Conservation (phyloP, 169 alveolate genomes). For the Eimeria falciformis region DNA sequence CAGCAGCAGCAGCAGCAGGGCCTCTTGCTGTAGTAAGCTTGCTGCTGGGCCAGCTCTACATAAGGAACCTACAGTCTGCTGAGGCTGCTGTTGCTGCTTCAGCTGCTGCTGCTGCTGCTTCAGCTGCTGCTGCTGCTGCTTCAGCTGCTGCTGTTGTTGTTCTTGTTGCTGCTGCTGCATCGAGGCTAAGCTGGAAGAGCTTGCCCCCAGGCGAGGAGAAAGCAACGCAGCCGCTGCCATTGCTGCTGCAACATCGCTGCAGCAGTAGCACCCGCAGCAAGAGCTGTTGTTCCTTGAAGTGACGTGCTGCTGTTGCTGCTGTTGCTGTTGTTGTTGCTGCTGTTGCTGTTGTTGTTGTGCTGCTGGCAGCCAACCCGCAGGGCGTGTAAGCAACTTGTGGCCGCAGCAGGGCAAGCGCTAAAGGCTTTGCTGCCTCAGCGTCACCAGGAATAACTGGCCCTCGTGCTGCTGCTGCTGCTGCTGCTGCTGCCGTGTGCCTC, state of each 20-base stretch:
- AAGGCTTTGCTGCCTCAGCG: neutral
- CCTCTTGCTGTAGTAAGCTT: neutral
- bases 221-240: neutral
- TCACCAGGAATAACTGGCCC: too few species aligned
- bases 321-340: neutral
- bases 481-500: neutral
- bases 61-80: neutral
- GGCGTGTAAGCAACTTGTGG: neutral
- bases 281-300: too few species aligned
- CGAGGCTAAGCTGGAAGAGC: neutral
- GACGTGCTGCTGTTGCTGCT: constrained; percentile 39
- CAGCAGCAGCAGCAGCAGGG: constrained; percentile 40
- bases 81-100: constrained; percentile 15
- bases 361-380: neutral
- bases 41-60: neutral
- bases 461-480: neutral
- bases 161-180: neutral
- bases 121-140: neutral
- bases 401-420: neutral
- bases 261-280: neutral
- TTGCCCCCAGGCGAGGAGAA: too few species aligned
- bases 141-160: neutral
- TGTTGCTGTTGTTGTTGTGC: neutral
- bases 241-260: constrained; percentile 20
- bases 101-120: constrained; percentile 5